Conservation (phyloP, 2,329 filamentous ascomycete species). For the Sporothrix humicola region DNA sequence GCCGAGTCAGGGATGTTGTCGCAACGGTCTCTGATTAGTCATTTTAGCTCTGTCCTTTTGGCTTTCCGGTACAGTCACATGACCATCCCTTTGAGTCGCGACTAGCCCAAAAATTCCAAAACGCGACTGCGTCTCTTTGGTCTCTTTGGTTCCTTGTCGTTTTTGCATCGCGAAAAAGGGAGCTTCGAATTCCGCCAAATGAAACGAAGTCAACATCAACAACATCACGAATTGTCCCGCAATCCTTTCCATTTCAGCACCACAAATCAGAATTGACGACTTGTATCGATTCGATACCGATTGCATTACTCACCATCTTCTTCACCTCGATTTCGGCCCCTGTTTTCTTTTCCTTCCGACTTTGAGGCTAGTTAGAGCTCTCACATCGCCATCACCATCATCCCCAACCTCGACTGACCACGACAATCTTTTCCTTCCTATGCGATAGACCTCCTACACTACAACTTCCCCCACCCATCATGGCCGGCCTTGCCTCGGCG, state of each 20-base stretch:
- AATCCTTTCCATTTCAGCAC: too few species aligned
- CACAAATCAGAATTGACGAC: background rate
- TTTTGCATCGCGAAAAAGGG: slow-evolving; percentile 18
- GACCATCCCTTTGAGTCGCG: slow-evolving; percentile 21
- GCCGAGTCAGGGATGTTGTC: background rate
- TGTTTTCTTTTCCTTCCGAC: background rate
- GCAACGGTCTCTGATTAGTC: too few species aligned
- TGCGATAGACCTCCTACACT: background rate
- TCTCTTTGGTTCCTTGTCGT: slow-evolving; percentile 1
- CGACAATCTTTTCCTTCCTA: background rate
- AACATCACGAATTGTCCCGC: background rate
- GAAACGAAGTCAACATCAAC: background rate
- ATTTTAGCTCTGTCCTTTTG: background rate
- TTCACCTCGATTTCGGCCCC: background rate
- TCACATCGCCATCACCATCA: background rate
- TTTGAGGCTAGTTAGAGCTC: background rate
- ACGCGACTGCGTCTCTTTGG: slow-evolving; percentile 28
- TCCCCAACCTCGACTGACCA: background rate
- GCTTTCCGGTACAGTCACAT: slow-evolving; percentile 1
- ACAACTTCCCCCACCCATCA: background rate
- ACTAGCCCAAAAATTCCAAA: slow-evolving; percentile 31
- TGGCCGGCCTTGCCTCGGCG: slow-evolving; percentile 25
- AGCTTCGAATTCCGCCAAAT: background rate
- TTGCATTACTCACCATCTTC: background rate
- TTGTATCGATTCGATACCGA: background rate